Conservation (phyloP, 2,329 filamentous ascomycete species). For the Karstenula rhodostoma region DNA sequence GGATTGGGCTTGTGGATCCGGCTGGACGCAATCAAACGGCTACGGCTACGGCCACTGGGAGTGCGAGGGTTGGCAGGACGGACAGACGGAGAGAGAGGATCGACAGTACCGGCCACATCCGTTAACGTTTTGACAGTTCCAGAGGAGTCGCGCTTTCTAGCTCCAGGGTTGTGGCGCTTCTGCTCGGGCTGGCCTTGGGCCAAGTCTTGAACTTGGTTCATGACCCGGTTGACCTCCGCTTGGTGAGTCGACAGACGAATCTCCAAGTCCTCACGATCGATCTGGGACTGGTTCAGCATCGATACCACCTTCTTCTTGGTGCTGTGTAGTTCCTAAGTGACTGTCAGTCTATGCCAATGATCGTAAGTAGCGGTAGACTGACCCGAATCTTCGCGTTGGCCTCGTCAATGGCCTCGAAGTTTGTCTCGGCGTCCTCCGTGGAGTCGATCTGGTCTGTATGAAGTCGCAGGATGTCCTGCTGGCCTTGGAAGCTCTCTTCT, state of each 20-base stretch:
- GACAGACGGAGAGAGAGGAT: too few relatives aligned
- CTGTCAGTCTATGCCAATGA: neutral
- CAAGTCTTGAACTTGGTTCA: neutral
- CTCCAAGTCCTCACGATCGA: neutral
- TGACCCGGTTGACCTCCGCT: neutral
- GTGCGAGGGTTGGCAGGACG: neutral
- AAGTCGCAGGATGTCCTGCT: neutral
- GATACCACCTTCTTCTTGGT: neutral
- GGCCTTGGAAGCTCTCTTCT: neutral
- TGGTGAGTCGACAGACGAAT: neutral
- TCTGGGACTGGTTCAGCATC: neutral
- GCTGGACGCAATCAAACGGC: neutral
- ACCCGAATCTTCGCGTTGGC: slow-evolving; percentile 4
- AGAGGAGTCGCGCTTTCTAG: neutral
- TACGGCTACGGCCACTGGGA: neutral
- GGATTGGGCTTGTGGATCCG: neutral
- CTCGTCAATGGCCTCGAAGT: neutral
- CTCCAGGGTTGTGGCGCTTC: neutral
- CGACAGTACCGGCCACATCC: neutral
- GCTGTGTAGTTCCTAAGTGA: neutral
- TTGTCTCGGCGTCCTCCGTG: neutral
- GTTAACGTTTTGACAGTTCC: neutral
- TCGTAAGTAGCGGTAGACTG: neutral
- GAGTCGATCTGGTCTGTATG: neutral
- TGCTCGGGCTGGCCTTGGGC: neutral